Evolutionary conservation across 495 filamentous ascomycete genomes (phyloP), one percentile per base, ranked within the genome.

Genomic region (Lophium mytilinum): DNA sequence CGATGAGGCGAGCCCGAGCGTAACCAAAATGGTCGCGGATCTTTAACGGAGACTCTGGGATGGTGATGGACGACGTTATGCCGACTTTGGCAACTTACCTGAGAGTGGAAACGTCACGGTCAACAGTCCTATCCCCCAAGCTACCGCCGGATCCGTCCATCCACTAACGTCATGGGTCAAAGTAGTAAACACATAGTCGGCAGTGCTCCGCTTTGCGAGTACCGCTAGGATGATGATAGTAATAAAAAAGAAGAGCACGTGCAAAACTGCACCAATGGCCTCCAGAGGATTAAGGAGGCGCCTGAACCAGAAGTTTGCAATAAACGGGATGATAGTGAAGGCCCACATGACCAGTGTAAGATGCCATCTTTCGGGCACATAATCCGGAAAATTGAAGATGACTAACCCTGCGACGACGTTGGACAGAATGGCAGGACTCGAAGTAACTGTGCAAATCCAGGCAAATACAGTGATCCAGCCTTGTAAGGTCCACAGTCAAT

Each of bases 391-490:
- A 50, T 67, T 57, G 50, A 67, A 47, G 7, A 37, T 30, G 24
- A 60, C 54, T 9, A 67, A 40, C 17, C 51, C 62, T 33, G 50
- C 56, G 11, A 65, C 49, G 17, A 57, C 49, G 30, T 39, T 53
- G 15, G 54, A 55, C 12, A 61, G 39, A 45, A 69, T 33, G 45
- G 17, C 57, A 40, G 50, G 56, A 40, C 40, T 52, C 8, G 33
- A 42, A n/a, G 64, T 61, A 18, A 19, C 36, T 30, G 14, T 50
- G 17, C 24, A 47, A 17, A 59, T 55, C 57, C 57, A 59, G 9
- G 57, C 57, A 37, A 59, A 54, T 8, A 55, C 51, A 7, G 73
- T 77, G 9, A 59, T 54, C 50, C 57, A 59, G 6, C 57, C 52
- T 53, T 9, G n/a, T 0, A 15, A 30, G 17, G 24, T 30, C 24